Base-by-base conservation (phyloP, 257 asterid species). In the Apocynum venetum region DNA sequence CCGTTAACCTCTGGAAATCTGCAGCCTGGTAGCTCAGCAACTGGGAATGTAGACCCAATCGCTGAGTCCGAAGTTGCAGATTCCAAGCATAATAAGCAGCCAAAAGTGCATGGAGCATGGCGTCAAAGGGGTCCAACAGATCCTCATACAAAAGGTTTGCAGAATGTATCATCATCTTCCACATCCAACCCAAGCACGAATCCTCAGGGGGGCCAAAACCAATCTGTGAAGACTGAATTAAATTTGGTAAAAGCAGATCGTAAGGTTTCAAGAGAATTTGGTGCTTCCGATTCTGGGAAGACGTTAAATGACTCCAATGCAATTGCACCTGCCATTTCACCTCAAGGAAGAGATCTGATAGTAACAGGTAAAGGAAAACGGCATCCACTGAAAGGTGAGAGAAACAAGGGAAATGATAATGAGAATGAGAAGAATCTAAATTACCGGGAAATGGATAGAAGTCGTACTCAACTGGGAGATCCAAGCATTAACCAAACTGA, bases 41-140 rank as follows among this genome's bases (percentile, higher is more conserved):
- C 80, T 79, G 83, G 75, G 64, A 61, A 69, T 75, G 76, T 66
- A 11, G 85, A 79, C 71, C 78, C 88, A n/a, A 57, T 56, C 52
- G 19, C 71, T 38, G 92, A 89, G 66, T 80, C 63, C n/a, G 86
- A 85, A 74, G 88, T 80, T 77, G 87, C 76, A 63, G 91, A 85
- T 72, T 80, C 75, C 47, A 85, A 64, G 83, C 88, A 77, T 72
- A 89, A 80, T 80, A 92, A 88, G 86, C 90, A 81, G 17, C 89
- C 76, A 48, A 89, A 89, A 82, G 90, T 83, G 41, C 89, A 86
- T 52, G 97, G 91, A 69, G 81, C 83, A 2, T 89, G 94, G 96
- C 88, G 85, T 44, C 96, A 85, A 71, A 80, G 93, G 74, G 89
- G 86, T 74, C 60, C 88, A 40, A 53, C 84, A 35, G 91, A 89